phyloP scores from a whole-genome alignment of 1,284 basidiomycete species.

The Rhodotorula sp. region DNA sequence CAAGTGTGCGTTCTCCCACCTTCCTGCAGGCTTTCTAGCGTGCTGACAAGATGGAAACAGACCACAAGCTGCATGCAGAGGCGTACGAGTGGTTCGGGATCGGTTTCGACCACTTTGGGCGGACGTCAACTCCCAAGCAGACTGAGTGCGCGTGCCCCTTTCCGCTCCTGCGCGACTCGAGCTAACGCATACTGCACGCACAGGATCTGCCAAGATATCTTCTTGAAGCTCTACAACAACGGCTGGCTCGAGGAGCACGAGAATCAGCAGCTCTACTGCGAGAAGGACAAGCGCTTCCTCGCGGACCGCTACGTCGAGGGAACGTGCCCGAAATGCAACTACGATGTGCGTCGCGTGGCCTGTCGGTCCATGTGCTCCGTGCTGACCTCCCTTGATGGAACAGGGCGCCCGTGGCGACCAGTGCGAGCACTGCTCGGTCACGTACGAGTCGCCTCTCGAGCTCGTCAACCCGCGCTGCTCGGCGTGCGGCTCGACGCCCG shows the following conservation, averaged over 20 bases:
- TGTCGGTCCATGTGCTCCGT: no score
- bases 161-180: neutral
- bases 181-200: neutral
- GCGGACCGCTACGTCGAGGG: conserved; percentile 96
- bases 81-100: conserved; percentile 93
- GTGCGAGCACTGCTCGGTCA: conserved; percentile 91
- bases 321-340: conserved; percentile 84
- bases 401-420: conserved; percentile 97
- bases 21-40: neutral
- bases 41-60: conserved; percentile 50
- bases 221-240: conserved; percentile 76
- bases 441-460: conserved; percentile 84
- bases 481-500: conserved; percentile 73
- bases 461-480: conserved; percentile 95
- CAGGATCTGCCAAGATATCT: conserved; percentile 87
- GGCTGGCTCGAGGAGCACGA: conserved; percentile 74
- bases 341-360: conserved; percentile 60
- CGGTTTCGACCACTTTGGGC: conserved; percentile 95
- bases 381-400: neutral
- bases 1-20: conserved; percentile 20
- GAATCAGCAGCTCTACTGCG: conserved; percentile 89
- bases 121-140: conserved; percentile 87
- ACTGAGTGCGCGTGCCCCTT: conserved; percentile 58
- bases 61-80: conserved; percentile 81
- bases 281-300: conserved; percentile 84